Evolutionary conservation across 108 stramenopile genomes (phyloP), one percentile per base, ranked within the genome.

Genomic region (Stephanodiscus triporus): DNA sequence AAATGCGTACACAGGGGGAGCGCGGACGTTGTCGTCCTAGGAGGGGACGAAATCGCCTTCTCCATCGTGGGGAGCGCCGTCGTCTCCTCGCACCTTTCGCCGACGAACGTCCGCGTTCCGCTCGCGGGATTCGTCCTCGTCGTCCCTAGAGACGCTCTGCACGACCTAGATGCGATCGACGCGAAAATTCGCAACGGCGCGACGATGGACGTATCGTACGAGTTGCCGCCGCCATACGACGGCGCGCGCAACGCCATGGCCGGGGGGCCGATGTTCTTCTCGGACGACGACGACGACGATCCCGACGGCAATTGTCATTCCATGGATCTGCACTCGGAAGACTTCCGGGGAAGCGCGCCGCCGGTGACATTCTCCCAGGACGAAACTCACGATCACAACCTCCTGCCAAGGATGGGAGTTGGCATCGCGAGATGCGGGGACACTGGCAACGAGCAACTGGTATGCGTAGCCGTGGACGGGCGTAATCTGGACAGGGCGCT

Each of bases 371-470:
- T 82, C 40, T 32, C 27, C 9, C 81, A 77, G 23, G 81, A 82
- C 60, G 81, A 82, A 57, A 82, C 81, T 6, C 74, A 75, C 42
- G 81, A 82, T 61, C 63, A 55, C 30, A 82, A 82, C 48, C 71
- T 82, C 0, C 40, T 82, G 42, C 81, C 81, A 9, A 70, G 81
- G 40, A 82, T 82, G 81, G 81, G 61, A 13, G 51, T 63, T 30
- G 81, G 81, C 36, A 59, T 77, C 14, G 58, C 69, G 6, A 75
- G 32, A 19, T 69, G 68, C 42, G 17, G 56, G 8, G 19, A 19
- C 13, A 37, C 72, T 22, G 76, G 56, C 16, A 58, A 56, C 16
- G 63, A 71, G 37, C 68, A 72, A 38, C 49, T 82, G 6, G 54
- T 72, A 2, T 66, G 63, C 17, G 78, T 69, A 8, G 78, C 78